Conservation (phyloP, 169 alveolate species). For the Condylostoma magnum region DNA sequence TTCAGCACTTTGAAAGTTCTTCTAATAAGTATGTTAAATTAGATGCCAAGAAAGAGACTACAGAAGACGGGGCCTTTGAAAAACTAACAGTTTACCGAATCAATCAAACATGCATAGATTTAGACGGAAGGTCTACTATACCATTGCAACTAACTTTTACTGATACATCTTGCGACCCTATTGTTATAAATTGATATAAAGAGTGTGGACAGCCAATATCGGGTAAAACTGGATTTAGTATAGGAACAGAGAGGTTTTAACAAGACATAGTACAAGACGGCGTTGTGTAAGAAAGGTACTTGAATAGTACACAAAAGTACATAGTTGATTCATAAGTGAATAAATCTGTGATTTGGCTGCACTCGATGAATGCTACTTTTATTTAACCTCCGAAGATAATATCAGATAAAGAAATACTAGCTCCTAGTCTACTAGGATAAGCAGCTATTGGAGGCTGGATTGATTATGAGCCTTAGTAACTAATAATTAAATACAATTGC, state of each 20-base stretch:
- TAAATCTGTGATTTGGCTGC: not conserved
- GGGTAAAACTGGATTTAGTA: not conserved
- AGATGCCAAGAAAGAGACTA: constrained; percentile 13
- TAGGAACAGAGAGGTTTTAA: not conserved
- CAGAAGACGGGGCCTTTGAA: constrained; percentile 22
- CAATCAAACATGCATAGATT: constrained; percentile 6
- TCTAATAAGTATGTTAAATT: not conserved
- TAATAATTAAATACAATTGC: constrained; percentile 11
- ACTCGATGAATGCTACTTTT: constrained; percentile 10
- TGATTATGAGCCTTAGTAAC: not conserved
- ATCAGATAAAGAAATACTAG: constrained; percentile 20
- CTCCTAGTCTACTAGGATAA: constrained; percentile 4
- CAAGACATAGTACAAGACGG: constrained; percentile 16
- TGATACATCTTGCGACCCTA: constrained; percentile 21
- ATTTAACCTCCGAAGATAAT: constrained; percentile 7
- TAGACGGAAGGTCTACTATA: constrained; percentile 28
- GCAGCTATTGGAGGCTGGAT: constrained; percentile 13
- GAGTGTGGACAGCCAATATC: constrained; percentile 29
- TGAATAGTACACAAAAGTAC: constrained; percentile 21
- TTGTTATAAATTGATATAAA: constrained; percentile 17
- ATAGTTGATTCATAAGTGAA: not conserved
- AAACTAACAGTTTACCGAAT: constrained; percentile 4
- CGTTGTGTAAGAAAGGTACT: not conserved
- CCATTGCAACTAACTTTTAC: constrained; percentile 7
- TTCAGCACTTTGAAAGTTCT: constrained; percentile 17